A percentile compares a stretch with the other conserved stretches of the same genome.
Conservation (phyloP, 345 rosid species). For the Cardamine resedifolia region DNA sequence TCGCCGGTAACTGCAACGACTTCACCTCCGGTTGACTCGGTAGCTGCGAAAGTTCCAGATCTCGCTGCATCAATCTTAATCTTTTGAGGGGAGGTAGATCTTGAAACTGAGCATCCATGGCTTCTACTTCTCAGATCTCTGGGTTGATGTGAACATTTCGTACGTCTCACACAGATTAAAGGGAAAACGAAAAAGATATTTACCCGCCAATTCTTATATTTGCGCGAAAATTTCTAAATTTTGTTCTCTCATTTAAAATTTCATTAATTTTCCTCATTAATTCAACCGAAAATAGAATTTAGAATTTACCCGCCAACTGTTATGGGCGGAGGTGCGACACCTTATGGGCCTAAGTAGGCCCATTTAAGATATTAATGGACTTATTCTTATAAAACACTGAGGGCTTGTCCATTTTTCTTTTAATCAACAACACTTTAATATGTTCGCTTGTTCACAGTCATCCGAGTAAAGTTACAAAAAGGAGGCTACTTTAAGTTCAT, state of each 20-base stretch:
- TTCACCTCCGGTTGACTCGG: constrained; percentile 31
- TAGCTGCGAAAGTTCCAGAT: constrained; percentile 32
- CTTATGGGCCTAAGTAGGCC: background rate
- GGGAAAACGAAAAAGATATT: background rate
- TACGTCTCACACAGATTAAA: constrained; percentile 5
- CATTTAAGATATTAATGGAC: background rate
- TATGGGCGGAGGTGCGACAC: background rate
- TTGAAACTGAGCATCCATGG: constrained; percentile 55
- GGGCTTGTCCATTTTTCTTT: background rate
- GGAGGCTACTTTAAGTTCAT: constrained; percentile 1
- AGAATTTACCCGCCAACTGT: constrained; percentile 24
- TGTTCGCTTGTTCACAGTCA: background rate
- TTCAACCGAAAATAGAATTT: constrained; percentile 6
- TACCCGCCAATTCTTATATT: constrained; percentile 5
- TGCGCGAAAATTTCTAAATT: constrained; percentile 10
- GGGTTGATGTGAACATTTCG: constrained; percentile 8
- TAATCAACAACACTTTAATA: background rate
- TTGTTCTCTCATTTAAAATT: background rate
- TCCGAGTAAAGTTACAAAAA: constrained; percentile 16
- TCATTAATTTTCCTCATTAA: background rate
- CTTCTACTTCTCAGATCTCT: constrained; percentile 21
- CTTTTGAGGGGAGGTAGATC: constrained; percentile 78
- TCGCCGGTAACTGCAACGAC: constrained; percentile 58
- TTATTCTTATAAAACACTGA: background rate
- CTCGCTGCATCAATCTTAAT: constrained; percentile 52